Base-by-base conservation (phyloP, 495 filamentous ascomycete genomes). In the Margaritispora aquatica region DNA sequence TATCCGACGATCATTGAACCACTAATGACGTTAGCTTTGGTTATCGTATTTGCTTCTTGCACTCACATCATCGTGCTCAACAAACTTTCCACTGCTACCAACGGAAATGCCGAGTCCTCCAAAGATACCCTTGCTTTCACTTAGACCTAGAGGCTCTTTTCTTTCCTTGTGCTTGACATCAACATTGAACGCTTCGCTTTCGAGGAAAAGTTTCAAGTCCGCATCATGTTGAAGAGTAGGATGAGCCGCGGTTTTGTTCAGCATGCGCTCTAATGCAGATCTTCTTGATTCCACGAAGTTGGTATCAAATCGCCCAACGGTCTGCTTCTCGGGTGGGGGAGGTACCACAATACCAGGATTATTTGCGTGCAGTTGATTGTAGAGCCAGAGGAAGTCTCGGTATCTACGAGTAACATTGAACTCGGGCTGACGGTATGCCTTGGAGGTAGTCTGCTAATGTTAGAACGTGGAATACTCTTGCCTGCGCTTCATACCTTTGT, bases 101-200 rank as follows among this genome's bases (percentile, higher is more conserved):
- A 89, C 83, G 55, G 76, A 83, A 41, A 96, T 84, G 20, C 90
- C 89, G 56, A 97, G 80, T 15, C 86, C 86, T 65, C 92, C 88
- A 57, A 97, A 80, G 79, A 97, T 86, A 55, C 94, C 90, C 76
- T 97, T 97, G 74, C 83, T 94, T 73, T 96, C 94, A 48, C 85
- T 85, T 2, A 95, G 77, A 60, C 84, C 84, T 3, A 54, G 13
- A 1, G 89, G 91, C 61, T 96, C 89, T 68, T 89, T 86, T 47
- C 94, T 87, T 71, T 97, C 95, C 73, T 96, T 96, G 74, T 97
- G 92, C 77, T 97, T 97, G 66, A 98, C 86, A 71, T 98, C 94
- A 21, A 96, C 80, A 66, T 89, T 96, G 74, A 98, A 96, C 2
- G 89, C 78, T 65, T 97, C 95, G 67, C 92, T 96, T 71, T 98